These are phyloP conservation scores for Multifurca ochricompacta DNA, from an alignment of 768 basidiomycete genomes.

Conservation along the genomic window DNA sequence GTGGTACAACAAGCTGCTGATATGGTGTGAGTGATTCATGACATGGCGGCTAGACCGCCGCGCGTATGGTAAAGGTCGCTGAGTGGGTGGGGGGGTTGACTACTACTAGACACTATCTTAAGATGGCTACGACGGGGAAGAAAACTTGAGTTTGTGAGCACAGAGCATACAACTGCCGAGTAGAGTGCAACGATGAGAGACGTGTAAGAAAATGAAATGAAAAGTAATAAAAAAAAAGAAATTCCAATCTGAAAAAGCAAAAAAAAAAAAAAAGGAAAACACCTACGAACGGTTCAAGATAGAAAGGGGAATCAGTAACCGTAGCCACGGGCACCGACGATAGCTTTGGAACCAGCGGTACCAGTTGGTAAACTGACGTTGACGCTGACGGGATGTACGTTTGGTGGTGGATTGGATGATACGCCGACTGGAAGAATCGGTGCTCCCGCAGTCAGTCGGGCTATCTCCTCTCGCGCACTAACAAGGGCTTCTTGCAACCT, in stretches of 20 bases:
- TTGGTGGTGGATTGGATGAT: conserved; percentile 2
- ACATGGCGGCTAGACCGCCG: background rate
- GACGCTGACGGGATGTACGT: conserved; percentile 17
- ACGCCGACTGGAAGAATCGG: conserved; percentile 9
- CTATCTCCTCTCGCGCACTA: conserved; percentile 85
- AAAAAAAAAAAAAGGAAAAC: background rate
- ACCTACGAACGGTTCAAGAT: background rate
- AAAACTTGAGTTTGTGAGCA: conserved; percentile 5
- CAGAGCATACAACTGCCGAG: conserved; percentile 16
- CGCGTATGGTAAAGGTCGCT: conserved; percentile 4
- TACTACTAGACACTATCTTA: conserved; percentile 20
- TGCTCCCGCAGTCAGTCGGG: conserved; percentile 53
- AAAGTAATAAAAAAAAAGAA: conserved; percentile 17
- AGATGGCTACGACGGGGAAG: conserved; percentile 1
- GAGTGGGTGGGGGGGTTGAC: too few relatives aligned
- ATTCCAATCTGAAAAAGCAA: conserved; percentile 10
- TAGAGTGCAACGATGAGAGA: conserved; percentile 11
- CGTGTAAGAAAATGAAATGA: conserved; percentile 6
- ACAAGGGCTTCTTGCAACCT: conserved; percentile 81
- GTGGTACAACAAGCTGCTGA: conserved; percentile 11
- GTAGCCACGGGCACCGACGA: conserved; percentile 16
- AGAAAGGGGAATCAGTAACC: conserved; percentile 9
- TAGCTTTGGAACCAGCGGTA: background rate
- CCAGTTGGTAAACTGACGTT: conserved; percentile 19
- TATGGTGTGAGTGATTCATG: conserved; percentile 12